Base-by-base conservation (phyloP, 805 yeast genomes). In the Metschnikowia drakensbergensis region DNA sequence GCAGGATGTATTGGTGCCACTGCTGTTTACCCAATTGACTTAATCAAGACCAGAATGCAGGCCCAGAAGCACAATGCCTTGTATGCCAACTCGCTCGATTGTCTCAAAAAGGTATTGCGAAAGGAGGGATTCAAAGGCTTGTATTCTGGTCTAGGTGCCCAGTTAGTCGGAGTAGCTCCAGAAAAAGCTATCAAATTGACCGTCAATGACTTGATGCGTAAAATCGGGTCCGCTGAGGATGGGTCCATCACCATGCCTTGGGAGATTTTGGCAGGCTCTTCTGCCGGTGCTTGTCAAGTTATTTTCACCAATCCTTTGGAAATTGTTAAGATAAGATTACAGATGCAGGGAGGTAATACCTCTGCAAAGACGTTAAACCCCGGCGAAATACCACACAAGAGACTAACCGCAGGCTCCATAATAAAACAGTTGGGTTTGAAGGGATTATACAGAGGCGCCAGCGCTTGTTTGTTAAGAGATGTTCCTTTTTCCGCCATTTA, bases 1-100 rank as follows among this genome's bases (percentile, higher is more conserved):
- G 98, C 99, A 30, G 99, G 99, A 50, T 94, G 97, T 58, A 83
- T 92, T 67, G 99, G 99, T 53, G 97, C 99, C n/a, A 88, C 97
- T 5, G 88, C 86, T 11, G 99, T 92, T 38, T 92, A 92, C 66
- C 99, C 99, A 30, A 94, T 94, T 57, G 99, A 92, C 69, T 75
- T 94, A 65, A 90, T 92, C 55, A 92, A 92, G 71, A 92, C 99
- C 4, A 82, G 98, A 67, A 89, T 92, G 96, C 99, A 92, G 71
- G 96, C 96, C 52, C 98, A 92, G 72, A 81, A 89, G 55, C 81
- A 82, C 51, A 75, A 80, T 43, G 70, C 84, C 1, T 71, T 82
- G 42, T 92, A 92, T 68, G 80, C 79, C 53, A 89, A 87, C 60
- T 90, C 96, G 6, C 52, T 83, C 25, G 97, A 92, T 65, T 94